These are phyloP conservation scores for Cercospora canescens DNA, from an alignment of 2,329 filamentous ascomycete species.

Conservation along the genomic window DNA sequence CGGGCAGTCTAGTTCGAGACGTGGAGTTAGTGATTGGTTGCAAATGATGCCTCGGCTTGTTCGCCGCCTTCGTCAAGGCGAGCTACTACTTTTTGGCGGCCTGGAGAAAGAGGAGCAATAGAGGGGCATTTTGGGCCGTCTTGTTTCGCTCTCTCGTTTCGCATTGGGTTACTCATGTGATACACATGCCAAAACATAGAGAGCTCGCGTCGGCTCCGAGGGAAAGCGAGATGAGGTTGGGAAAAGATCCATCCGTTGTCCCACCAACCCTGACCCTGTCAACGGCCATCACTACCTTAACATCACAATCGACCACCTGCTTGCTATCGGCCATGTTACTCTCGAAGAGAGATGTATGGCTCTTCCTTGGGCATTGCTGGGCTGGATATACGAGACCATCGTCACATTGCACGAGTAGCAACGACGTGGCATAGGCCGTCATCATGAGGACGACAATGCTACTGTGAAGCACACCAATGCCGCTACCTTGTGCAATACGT, in stretches of 20 bases:
- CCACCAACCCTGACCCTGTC: background rate
- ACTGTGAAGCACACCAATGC: background rate
- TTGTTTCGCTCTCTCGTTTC: conserved; percentile 10
- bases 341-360: background rate
- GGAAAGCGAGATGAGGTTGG: background rate
- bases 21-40: background rate
- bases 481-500: background rate
- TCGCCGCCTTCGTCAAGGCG: background rate
- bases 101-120: conserved; percentile 6
- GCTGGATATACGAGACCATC: background rate
- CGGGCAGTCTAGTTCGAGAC: background rate
- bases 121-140: conserved; percentile 3
- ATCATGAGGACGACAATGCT: background rate
- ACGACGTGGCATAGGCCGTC: background rate
- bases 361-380: background rate
- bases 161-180: background rate
- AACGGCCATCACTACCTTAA: background rate
- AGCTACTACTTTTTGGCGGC: background rate
- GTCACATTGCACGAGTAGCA: background rate
- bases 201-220: background rate
- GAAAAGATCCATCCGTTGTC: background rate
- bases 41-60: conserved; percentile 2
- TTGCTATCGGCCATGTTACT: background rate
- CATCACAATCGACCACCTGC: background rate
- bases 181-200: background rate